Conservation (phyloP, 2,329 filamentous ascomycete genomes). For the Fusarium sp. region DNA sequence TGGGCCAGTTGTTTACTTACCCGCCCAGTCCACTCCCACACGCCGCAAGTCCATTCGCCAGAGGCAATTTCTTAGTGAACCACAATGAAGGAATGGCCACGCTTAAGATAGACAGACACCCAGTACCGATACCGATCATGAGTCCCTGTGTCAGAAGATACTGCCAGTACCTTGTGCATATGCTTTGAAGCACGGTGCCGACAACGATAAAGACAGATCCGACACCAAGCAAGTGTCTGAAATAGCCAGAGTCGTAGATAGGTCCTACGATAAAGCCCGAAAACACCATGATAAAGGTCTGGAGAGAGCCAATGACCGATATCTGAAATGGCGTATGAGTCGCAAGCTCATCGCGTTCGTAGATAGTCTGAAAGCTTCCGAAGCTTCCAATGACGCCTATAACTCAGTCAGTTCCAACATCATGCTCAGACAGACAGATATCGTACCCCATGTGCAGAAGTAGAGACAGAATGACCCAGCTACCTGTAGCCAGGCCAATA, state of each 20-base stretch:
- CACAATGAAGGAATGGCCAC: constrained; percentile 80
- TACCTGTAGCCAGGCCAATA: constrained; percentile 40
- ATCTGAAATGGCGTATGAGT: constrained; percentile 33
- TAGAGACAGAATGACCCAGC: constrained; percentile 40
- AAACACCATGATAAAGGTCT: constrained; percentile 42
- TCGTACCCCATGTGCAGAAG: constrained; percentile 41
- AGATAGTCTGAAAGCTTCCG: constrained; percentile 43
- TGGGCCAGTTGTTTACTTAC: too few species aligned
- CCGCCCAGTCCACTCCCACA: constrained; percentile 77
- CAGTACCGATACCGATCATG: constrained; percentile 74
- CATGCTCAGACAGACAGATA: rapidly evolving
- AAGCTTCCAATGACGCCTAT: constrained; percentile 40
- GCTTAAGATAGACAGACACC: constrained; percentile 81
- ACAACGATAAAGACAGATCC: constrained; percentile 35
- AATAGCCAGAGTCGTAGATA: constrained; percentile 38
- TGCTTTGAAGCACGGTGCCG: constrained; percentile 36
- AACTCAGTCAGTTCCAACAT: rapidly evolving
- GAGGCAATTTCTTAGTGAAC: constrained; percentile 75
- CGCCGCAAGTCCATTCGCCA: constrained; percentile 81
- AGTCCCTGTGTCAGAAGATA: constrained; percentile 82
- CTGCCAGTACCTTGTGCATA: constrained; percentile 71
- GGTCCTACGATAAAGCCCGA: constrained; percentile 39
- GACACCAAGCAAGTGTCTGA: constrained; percentile 18
- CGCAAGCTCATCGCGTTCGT: constrained; percentile 25
- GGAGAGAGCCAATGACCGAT: constrained; percentile 37